phyloP scores from a whole-genome alignment of 441 rosid species.

The Euphorbia corollata region DNA sequence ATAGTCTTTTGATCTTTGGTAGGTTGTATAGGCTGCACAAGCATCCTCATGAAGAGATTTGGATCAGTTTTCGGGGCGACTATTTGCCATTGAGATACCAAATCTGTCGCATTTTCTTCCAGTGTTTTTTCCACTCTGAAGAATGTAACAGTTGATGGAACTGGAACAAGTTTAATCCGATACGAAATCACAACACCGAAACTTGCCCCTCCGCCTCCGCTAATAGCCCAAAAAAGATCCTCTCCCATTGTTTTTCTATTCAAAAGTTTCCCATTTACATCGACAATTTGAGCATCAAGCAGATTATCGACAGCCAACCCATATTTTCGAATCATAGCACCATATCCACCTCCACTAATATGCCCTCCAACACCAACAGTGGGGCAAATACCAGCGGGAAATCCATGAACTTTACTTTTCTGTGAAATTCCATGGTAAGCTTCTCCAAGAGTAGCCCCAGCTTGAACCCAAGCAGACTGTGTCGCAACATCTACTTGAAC shows the following conservation, averaged over 20 bases:
- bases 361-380: slow-evolving; percentile 56
- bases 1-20: slow-evolving; percentile 25
- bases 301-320: slow-evolving; percentile 59
- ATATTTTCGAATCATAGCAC: slow-evolving; percentile 47
- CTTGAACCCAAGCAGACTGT: slow-evolving; percentile 52
- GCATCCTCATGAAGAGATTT: slow-evolving; percentile 37
- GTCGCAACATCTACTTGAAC: slow-evolving; percentile 20
- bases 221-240: slow-evolving; percentile 58
- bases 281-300: slow-evolving; percentile 43
- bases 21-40: slow-evolving; percentile 19
- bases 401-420: slow-evolving; percentile 42
- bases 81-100: slow-evolving; percentile 48
- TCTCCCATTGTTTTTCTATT: slow-evolving; percentile 48
- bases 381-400: slow-evolving; percentile 55
- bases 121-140: slow-evolving; percentile 31
- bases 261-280: slow-evolving; percentile 31
- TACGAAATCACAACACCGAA: slow-evolving; percentile 54
- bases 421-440: slow-evolving; percentile 42
- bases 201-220: slow-evolving; percentile 70
- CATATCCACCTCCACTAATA: slow-evolving; percentile 55
- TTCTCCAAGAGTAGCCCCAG: slow-evolving; percentile 61
- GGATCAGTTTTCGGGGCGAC: slow-evolving; percentile 35
- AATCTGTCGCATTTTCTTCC: slow-evolving; percentile 35
- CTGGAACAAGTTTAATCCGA: slow-evolving; percentile 47
- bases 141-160: slow-evolving; percentile 47